Conservation (phyloP, 257 asterid species). For the Jaltomata sinuosa region DNA sequence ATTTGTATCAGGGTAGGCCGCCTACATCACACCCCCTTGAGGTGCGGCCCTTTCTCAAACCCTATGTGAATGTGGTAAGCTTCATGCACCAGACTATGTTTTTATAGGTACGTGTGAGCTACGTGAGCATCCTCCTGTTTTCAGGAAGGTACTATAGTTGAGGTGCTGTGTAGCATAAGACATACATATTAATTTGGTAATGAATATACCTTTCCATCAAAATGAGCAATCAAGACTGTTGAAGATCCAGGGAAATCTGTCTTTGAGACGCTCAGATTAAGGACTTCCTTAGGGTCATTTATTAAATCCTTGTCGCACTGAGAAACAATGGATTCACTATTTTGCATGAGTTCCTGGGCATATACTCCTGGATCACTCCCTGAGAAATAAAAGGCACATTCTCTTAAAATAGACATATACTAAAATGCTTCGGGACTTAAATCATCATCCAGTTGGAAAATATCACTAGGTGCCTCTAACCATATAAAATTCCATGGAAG, state of each 20-base stretch:
- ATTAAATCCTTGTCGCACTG: slow-evolving; percentile 15
- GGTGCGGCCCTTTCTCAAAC: background rate
- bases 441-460: background rate
- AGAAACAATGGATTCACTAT: slow-evolving; percentile 37
- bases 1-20: background rate
- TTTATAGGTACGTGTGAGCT: background rate
- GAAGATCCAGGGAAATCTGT: slow-evolving; percentile 61
- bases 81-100: background rate
- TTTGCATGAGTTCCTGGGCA: slow-evolving; percentile 61
- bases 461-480: background rate
- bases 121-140: background rate
- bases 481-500: background rate
- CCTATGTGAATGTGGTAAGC: background rate
- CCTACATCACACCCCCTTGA: background rate
- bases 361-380: slow-evolving; percentile 63
- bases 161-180: background rate
- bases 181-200: background rate
- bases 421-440: background rate
- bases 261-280: slow-evolving; percentile 38
- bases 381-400: slow-evolving; percentile 6
- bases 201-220: slow-evolving; percentile 65
- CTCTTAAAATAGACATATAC: background rate
- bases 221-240: slow-evolving; percentile 52
- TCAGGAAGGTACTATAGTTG: background rate
- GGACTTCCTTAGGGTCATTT: slow-evolving; percentile 43